phyloP scores from a whole-genome alignment of 306 rosid genomes.

The Medicago ruthenica region DNA sequence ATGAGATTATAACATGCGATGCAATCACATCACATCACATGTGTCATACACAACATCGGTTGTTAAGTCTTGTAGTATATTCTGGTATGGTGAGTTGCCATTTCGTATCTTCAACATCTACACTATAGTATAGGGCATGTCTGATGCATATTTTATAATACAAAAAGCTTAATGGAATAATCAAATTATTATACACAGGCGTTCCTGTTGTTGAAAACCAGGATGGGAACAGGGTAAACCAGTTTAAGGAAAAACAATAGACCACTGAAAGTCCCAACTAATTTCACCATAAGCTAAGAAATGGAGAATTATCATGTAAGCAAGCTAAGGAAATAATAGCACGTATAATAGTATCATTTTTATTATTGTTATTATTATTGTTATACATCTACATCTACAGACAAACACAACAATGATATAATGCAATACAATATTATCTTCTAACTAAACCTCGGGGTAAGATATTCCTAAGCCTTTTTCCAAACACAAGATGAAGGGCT shows the following conservation, averaged over 20 bases:
- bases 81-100: too few species aligned
- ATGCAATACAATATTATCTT: constrained; percentile 51
- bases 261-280: constrained; percentile 11
- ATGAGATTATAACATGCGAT: too few species aligned
- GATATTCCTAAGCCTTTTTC: constrained; percentile 60
- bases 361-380: background rate
- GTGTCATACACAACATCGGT: too few species aligned
- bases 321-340: constrained; percentile 11
- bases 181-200: constrained; percentile 5
- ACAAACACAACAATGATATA: constrained; percentile 36
- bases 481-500: constrained; percentile 55
- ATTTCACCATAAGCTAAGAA: constrained; percentile 16
- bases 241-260: constrained; percentile 16
- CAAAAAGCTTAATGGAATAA: background rate
- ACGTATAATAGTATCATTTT: background rate
- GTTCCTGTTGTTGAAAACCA: background rate
- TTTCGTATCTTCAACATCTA: background rate
- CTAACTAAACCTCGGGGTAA: constrained; percentile 55
- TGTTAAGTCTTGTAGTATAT: too few species aligned
- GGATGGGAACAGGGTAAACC: background rate
- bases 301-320: constrained; percentile 17
- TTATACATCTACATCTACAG: constrained; percentile 15
- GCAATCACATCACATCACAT: too few species aligned
- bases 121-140: background rate
- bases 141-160: background rate